These are phyloP conservation scores for Saccharomyces kudriavzevii DNA, from an alignment of 805 yeast species.

Conservation along the genomic window DNA sequence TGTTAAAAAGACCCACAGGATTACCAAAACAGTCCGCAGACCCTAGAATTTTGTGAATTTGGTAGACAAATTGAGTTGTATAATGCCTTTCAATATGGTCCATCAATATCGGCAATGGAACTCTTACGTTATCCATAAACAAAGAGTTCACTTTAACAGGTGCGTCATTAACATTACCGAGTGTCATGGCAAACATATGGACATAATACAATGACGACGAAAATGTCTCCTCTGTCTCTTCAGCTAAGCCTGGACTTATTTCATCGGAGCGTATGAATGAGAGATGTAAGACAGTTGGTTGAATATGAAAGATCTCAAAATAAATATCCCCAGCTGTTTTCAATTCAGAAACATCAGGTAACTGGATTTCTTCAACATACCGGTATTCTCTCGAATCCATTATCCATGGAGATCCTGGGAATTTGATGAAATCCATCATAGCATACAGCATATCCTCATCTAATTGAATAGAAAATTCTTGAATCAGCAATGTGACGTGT, in stretches of 20 bases:
- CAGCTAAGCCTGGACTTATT: constrained; percentile 55
- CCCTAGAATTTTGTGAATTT: constrained; percentile 85
- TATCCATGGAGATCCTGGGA: constrained; percentile 79
- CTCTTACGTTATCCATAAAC: constrained; percentile 80
- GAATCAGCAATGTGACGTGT: constrained; percentile 81
- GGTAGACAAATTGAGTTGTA: constrained; percentile 85
- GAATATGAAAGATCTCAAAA: constrained; percentile 86
- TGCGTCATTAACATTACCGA: constrained; percentile 95
- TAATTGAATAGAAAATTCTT: constrained; percentile 84
- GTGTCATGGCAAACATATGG: constrained; percentile 88
- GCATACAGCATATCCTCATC: constrained; percentile 91
- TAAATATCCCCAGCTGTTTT: constrained; percentile 66
- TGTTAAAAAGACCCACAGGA: constrained; percentile 93
- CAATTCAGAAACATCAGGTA: constrained; percentile 62
- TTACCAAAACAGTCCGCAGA: constrained; percentile 95
- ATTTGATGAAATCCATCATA: constrained; percentile 65
- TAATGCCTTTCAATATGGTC: constrained; percentile 76
- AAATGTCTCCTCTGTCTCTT: constrained; percentile 14
- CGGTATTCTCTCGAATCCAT: constrained; percentile 33
- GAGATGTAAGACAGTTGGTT: constrained; percentile 80
- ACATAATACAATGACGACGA: constrained; percentile 59
- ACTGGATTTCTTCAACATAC: constrained; percentile 54
- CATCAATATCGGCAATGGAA: constrained; percentile 65
- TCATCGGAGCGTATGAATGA: constrained; percentile 88
- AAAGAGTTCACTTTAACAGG: constrained; percentile 85